Evolutionary conservation across 371 early-diverging fungal genomes (phyloP).

Genomic region (Choanephora cucurbitarum): DNA sequence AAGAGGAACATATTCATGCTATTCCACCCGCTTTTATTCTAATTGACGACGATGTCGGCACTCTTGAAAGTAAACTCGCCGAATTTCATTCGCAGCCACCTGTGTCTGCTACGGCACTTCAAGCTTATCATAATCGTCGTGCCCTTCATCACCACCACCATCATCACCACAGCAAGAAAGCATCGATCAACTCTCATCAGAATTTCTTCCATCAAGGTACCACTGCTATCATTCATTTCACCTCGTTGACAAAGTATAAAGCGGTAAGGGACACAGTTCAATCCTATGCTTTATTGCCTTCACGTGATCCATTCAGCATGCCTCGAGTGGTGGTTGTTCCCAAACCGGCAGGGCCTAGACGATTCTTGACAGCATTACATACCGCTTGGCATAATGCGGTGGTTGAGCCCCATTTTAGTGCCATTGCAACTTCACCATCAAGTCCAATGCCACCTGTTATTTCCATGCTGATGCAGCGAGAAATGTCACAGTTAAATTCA

Average conservation of each 20-base stretch:
- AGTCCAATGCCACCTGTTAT: conserved; percentile 2
- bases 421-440: not conserved
- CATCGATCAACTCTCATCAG: not conserved
- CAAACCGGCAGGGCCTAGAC: conserved; percentile 62
- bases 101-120: conserved; percentile 19
- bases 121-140: conserved; percentile 16
- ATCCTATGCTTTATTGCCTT: conserved; percentile 21
- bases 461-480: conserved; percentile 16
- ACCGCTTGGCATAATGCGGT: conserved; percentile 52
- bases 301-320: conserved; percentile 26
- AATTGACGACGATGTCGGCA: conserved; percentile 56
- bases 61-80: conserved; percentile 42
- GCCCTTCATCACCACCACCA: conserved; percentile 4
- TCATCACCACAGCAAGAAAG: conserved; percentile 9
- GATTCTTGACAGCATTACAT: conserved; percentile 60
- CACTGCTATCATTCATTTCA: conserved; percentile 58
- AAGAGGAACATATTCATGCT: conserved; percentile 41
- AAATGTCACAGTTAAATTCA: conserved; percentile 8
- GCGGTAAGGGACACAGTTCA: conserved; percentile 52
- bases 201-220: conserved; percentile 42
- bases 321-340: conserved; percentile 61
- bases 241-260: conserved; percentile 54
- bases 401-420: conserved; percentile 47
- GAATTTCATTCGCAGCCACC: conserved; percentile 35
- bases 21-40: conserved; percentile 52